Evolutionary conservation across 139 green algal genomes (phyloP), one percentile per base, ranked within the genome.

Genomic region (Deuterostichococcus epilithicus): DNA sequence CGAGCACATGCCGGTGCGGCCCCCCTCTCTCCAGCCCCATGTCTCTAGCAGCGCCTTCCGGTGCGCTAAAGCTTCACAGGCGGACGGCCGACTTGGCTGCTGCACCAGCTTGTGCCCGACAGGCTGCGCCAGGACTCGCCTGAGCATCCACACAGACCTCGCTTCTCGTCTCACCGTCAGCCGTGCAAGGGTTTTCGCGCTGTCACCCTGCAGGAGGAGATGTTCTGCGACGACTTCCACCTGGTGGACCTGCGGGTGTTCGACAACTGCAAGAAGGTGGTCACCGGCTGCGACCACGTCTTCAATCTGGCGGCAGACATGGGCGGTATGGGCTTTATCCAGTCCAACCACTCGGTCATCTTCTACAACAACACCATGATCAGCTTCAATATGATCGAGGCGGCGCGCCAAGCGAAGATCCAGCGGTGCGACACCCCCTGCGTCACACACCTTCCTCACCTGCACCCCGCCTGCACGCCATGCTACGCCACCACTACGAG

Each of bases 301-400:
- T 99, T 99, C 90, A 98, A 99, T 90, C 84, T 99, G 5, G 96
- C 96, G 58, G 96, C 96, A 25, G 96, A 99, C 83, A 99, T 99
- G 96, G 96, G 96, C 37, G 96, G 96, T 83, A 99, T 99, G 96
- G 96, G 96, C 79, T 99, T 99, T 89, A 99, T 99, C 85, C 96
- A 99, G 87, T 95, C 85, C 81, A 99, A 99, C 85, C 95, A 99
- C 88, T 95, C 90, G 0, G 95, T 99, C 68, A 99, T 99, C 86
- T 88, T 99, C 68, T 99, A 99, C 90, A 99, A 99, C 92, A 99
- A 99, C 89, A 98, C 93, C 37, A 98, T 99, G 94, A 96, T 99
- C 84, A 92, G 81, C 68, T 97, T 99, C 91, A 98, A 99, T 88
- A 93, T 99, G 88, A 73, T 99, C 68, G 96, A 99, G 88, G 96